Base-by-base conservation (phyloP, 768 basidiomycete genomes). In the Termitomyces sp. region DNA sequence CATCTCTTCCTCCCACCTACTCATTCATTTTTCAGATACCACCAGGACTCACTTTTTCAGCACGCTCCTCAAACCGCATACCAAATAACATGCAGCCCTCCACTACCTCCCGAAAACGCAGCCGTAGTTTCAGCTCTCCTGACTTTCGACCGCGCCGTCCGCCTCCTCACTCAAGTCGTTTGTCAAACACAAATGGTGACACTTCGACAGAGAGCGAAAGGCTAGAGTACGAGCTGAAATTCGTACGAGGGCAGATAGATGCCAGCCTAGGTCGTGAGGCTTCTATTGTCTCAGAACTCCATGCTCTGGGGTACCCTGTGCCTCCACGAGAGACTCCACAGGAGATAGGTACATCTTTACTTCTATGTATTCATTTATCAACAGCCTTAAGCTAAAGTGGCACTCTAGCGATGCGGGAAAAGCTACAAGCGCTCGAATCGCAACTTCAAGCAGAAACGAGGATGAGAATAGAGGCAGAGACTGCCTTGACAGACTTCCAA, bases 401-500 rank as follows among this genome's bases (percentile, higher is more conserved):
- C 9, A 27, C 18, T 46, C 10, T 55, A 76, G 72, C 62, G 0
- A 32, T 67, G 54, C 66, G 67, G 45, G 58, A 55, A 8, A 69
- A 66, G n/a, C 42, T 77, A 20, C 37, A 59, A 24, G 60, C 64
- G 26, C 53, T 79, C 1, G 70, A 79, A 52, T 49, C 46, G 5
- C 72, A 81, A 32, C 56, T 83, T 24, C 67, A 52, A 30, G 59
- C 61, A 2, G 82, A 82, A 67, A 71, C 70, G 14, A 60, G 60
- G 44, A 64, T 61, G 52, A 68, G 81, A 36, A 34, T 67, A n/a
- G 75, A 76, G 56, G 77, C 76, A 3, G 85, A 86, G 59, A 68
- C 64, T 13, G 67, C 70, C 14, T 61, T 85, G 57, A 64, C 62
- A 47, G 83, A 84, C 22, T 71, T 87, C 16, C 71, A 78, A 59